Conservation (phyloP, 331 rosid species). For the Rhamnella rubrinervis region DNA sequence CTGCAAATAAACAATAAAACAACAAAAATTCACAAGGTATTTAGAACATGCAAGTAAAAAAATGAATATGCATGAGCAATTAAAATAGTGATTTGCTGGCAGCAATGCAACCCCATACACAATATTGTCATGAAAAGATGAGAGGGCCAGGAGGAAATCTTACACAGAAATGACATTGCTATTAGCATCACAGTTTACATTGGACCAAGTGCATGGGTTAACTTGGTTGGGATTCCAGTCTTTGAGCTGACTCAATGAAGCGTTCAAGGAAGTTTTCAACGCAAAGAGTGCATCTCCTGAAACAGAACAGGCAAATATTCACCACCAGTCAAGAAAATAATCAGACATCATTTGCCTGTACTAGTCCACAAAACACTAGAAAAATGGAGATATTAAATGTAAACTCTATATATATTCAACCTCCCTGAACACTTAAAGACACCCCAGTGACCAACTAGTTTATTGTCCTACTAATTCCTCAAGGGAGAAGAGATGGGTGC, state of each 20-base stretch:
- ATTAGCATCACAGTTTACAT: constrained; percentile 51
- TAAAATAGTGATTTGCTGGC: constrained; percentile 1
- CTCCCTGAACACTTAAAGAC: not conserved
- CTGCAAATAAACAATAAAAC: constrained; percentile 44
- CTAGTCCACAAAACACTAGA: not conserved
- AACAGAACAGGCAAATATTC: constrained; percentile 30
- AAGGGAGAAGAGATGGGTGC: no score
- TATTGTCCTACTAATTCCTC: no score
- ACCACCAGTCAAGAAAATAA: constrained; percentile 20
- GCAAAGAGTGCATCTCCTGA: constrained; percentile 77
- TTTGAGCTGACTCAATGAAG: constrained; percentile 57
- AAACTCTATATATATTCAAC: not conserved
- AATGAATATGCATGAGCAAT: constrained; percentile 10
- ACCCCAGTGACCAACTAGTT: no score
- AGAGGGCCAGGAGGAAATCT: constrained; percentile 33
- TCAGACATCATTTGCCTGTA: not conserved
- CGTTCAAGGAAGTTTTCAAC: constrained; percentile 54
- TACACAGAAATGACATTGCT: constrained; percentile 63
- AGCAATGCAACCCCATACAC: constrained; percentile 7
- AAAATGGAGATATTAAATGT: not conserved
- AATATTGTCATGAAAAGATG: constrained; percentile 17
- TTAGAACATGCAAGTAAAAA: constrained; percentile 11
- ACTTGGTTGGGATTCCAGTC: constrained; percentile 83
- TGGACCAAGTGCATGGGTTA: constrained; percentile 88
- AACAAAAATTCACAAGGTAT: constrained; percentile 11